Evolutionary conservation across 1,284 basidiomycete genomes (phyloP).

Genomic region (Pseudozyma pruni): DNA sequence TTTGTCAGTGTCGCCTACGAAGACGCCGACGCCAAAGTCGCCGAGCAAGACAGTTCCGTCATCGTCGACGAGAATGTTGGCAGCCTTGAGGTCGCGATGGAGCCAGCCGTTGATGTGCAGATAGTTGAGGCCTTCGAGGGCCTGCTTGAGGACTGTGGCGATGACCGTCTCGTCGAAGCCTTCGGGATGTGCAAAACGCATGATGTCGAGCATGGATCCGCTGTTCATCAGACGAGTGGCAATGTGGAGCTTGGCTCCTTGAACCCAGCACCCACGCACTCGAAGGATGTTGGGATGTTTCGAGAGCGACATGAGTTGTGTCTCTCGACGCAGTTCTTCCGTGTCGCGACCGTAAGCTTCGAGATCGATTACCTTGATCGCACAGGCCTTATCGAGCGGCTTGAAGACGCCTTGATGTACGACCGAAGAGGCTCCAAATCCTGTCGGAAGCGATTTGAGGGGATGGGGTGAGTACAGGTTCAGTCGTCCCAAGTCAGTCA

Average conservation of each 20-base stretch:
- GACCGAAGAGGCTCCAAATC: conserved; percentile 86
- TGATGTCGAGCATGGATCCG: conserved; percentile 85
- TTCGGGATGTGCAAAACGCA: conserved; percentile 83
- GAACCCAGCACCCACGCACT: conserved; percentile 87
- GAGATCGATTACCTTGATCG: conserved; percentile 87
- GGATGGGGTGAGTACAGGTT: too few relatives aligned
- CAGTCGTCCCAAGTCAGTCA: too few relatives aligned
- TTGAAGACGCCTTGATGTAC: conserved; percentile 81
- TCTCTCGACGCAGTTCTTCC: conserved; percentile 77
- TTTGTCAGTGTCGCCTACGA: conserved; percentile 73
- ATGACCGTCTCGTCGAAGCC: conserved; percentile 88
- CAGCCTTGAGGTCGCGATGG: conserved; percentile 84
- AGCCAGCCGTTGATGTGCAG: conserved; percentile 88
- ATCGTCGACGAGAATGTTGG: conserved; percentile 76
- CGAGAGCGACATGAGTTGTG: conserved; percentile 89
- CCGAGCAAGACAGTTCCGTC: conserved; percentile 85
- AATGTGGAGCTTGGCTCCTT: conserved; percentile 83
- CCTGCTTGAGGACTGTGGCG: conserved; percentile 82
- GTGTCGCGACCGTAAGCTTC: conserved; percentile 73
- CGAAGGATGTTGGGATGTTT: conserved; percentile 91
- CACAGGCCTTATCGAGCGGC: conserved; percentile 73
- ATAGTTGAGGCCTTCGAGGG: conserved; percentile 85
- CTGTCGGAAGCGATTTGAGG: conserved; percentile 58
- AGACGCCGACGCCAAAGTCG: conserved; percentile 86
- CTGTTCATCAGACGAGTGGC: conserved; percentile 88